These are phyloP conservation scores for Jatropha curcas DNA, from an alignment of 345 rosid species.

Conservation along the genomic window DNA sequence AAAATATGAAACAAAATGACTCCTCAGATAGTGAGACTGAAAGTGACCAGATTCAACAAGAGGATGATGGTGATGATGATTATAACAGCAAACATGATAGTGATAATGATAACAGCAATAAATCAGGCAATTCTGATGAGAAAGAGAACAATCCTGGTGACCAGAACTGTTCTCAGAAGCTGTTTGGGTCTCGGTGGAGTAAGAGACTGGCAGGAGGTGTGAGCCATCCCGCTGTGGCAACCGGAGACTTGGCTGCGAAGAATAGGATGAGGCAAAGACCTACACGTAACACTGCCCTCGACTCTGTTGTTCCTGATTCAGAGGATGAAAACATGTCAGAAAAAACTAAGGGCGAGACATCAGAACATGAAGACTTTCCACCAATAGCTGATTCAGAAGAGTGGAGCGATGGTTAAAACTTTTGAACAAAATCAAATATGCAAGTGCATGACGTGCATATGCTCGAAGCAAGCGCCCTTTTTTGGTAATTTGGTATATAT, in stretches of 20 bases:
- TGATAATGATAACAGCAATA: constrained; percentile 19
- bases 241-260: constrained; percentile 37
- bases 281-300: constrained; percentile 52
- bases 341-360: constrained; percentile 15
- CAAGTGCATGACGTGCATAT: not conserved
- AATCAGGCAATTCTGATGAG: constrained; percentile 25
- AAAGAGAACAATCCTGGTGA: constrained; percentile 8
- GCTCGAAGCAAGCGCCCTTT: not conserved
- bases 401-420: not conserved
- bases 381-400: constrained; percentile 26
- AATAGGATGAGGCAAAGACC: constrained; percentile 61
- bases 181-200: constrained; percentile 30
- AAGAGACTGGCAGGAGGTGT: constrained; percentile 36
- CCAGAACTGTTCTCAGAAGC: constrained; percentile 21
- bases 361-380: constrained; percentile 10
- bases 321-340: constrained; percentile 36
- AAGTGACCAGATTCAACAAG: constrained; percentile 31
- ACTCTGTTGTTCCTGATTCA: constrained; percentile 34
- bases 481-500: constrained; percentile 2
- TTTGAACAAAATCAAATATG: not conserved
- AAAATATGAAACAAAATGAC: constrained; percentile 14
- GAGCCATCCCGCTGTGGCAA: constrained; percentile 28
- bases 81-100: not conserved
- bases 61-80: constrained; percentile 20
- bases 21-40: constrained; percentile 24